Percentiles rank a stretch among this genome's conserved stretches.
Evolutionary conservation across 108 stramenopile species (phyloP).

Genomic region (Nitzschia inconspicua): DNA sequence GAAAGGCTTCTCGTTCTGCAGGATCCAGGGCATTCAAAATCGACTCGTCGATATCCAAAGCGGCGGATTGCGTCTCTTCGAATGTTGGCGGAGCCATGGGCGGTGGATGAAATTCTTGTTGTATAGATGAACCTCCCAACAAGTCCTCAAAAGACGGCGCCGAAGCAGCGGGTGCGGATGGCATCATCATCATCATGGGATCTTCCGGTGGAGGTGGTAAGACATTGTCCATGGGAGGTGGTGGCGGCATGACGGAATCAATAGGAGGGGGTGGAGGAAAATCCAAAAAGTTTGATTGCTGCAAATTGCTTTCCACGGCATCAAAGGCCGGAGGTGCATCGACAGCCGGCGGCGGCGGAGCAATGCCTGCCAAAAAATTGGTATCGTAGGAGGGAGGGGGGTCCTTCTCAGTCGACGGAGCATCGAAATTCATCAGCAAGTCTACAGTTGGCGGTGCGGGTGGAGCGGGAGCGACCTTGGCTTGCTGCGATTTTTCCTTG

Average conservation of each 20-base stretch:
- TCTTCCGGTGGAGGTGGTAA: conserved; percentile 18
- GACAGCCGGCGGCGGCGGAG: neutral
- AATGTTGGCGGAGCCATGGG: conserved; percentile 8
- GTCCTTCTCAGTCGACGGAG: conserved; percentile 15
- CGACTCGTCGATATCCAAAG: conserved; percentile 23
- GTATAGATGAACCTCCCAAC: conserved; percentile 11
- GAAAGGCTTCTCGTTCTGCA: conserved; percentile 55
- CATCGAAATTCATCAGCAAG: conserved; percentile 37
- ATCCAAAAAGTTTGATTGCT: conserved; percentile 4
- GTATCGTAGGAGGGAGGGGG: conserved; percentile 60
- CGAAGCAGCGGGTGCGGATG: conserved; percentile 29
- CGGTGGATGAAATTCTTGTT: neutral
- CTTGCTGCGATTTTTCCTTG: conserved; percentile 66
- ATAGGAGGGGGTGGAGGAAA: conserved; percentile 30
- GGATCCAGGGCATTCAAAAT: conserved; percentile 52
- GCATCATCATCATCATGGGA: neutral
- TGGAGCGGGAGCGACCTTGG: conserved; percentile 13
- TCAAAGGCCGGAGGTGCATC: conserved; percentile 54
- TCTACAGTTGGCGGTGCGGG: conserved; percentile 2
- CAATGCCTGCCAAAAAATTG: conserved; percentile 32
- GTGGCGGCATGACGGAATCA: conserved; percentile 13
- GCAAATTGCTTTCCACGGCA: conserved; percentile 27
- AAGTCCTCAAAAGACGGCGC: conserved; percentile 52
- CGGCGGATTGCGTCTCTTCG: neutral
- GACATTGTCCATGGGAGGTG: conserved; percentile 12